Base-by-base conservation (phyloP, 768 basidiomycete genomes). In the Podaxis sp. region DNA sequence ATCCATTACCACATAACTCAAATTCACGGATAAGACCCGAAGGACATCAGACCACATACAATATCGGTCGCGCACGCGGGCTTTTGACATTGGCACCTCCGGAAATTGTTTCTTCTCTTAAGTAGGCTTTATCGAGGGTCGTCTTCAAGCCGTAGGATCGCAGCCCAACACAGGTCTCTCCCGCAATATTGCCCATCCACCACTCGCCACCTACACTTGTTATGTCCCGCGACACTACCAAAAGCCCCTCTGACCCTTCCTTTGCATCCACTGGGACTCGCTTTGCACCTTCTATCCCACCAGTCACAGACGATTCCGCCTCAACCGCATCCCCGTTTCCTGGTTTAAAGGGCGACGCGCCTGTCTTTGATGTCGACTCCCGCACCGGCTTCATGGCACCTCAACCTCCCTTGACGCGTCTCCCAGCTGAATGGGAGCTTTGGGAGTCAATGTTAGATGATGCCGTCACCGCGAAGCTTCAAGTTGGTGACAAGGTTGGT, bases 331-430 rank as follows among this genome's bases (percentile, higher is more conserved):
- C 15, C 24, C 19, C 47, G 3, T 17, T 13, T 24, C 51, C 53
- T 17, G 57, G 50, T 54, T 43, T 84, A 86, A 13, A 81, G 85
- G 59, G 86, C 85, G 64, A 63, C 9, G 86, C 87, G 2, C 88
- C 90, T 65, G 90, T 92, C 75, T 98, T 94, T 78, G 94, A 98
- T 72, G 91, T 98, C 63, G 94, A 96, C 72, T 88, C 89, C 9
- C 80, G 86, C 15, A 93, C 94, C 0, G 96, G 96, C 0, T 98
- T 98, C 73, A 89, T 98, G 85, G 91, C 96, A 2, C 88, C 91
- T 0, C 79, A 85, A 13, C 83, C 86, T 0, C 94, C 94, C 1
- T 72, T 89, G 0, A 67, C 75, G 6, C 82, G 89, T 22, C 80
- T 96, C 1, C 86, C 88, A 0, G 61, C 43, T 0, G 71, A 75